These are phyloP conservation scores for Stygiomarasmius scandens DNA, from an alignment of 1,284 basidiomycete species.

Conservation along the genomic window DNA sequence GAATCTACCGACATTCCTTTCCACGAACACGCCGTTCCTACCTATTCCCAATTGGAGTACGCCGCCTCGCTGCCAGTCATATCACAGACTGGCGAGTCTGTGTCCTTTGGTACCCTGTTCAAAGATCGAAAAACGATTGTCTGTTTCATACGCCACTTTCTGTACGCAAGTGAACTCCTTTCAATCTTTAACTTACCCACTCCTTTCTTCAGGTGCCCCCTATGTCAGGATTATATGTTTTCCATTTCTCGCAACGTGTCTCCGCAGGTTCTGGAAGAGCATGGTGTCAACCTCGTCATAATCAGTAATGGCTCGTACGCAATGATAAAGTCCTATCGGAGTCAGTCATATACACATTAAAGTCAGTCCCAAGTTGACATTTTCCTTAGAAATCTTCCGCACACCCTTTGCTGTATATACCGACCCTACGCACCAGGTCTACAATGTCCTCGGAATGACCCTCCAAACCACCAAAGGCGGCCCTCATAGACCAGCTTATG, in stretches of 20 bases:
- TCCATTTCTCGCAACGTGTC: conserved; percentile 44
- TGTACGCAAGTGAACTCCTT: conserved; percentile 24
- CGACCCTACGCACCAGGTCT: conserved; percentile 64
- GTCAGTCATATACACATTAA: conserved; percentile 35
- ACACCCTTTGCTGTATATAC: conserved; percentile 65
- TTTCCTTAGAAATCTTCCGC: conserved; percentile 50
- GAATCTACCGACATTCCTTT: neutral
- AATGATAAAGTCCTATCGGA: conserved; percentile 63
- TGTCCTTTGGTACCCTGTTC: conserved; percentile 63
- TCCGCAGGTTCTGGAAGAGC: conserved; percentile 48
- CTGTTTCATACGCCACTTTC: conserved; percentile 58
- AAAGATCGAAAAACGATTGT: neutral
- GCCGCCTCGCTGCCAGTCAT: conserved; percentile 59
- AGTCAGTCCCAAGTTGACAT: too few species aligned
- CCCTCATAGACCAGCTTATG: conserved; percentile 53
- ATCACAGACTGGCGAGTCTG: conserved; percentile 59
- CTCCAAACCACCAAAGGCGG: conserved; percentile 38
- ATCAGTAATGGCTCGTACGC: conserved; percentile 69
- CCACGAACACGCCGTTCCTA: conserved; percentile 26
- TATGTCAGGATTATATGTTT: conserved; percentile 76
- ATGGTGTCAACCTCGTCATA: conserved; percentile 59
- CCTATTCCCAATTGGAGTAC: conserved; percentile 48
- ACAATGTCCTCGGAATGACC: conserved; percentile 71
- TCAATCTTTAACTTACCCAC: neutral
- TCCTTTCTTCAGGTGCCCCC: conserved; percentile 44